Base-by-base conservation (phyloP, 2,329 filamentous ascomycete genomes). In the Fusarium floridanum region DNA sequence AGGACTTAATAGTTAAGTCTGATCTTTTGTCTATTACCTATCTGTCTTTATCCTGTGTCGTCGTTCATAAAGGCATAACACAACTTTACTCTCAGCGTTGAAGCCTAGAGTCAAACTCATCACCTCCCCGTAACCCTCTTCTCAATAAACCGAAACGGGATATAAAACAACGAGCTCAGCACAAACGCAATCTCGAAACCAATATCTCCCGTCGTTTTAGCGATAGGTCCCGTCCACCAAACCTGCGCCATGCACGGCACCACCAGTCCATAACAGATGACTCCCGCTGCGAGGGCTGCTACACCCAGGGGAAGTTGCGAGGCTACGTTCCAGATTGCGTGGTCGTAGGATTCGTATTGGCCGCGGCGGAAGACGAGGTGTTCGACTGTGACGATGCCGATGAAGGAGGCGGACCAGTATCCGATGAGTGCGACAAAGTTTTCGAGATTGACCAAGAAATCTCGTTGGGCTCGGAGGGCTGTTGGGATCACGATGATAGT, bases 121-220 rank as follows among this genome's bases (percentile, higher is more conserved):
- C 65, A 81, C 50, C 79, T 69, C 20, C 77, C 78, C 14, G 76
- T 76, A 32, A 80, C 50, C 56, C 80, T 82, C 70, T 82, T 85
- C 80, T 89, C 88, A 0, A 85, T 60, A 76, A 82, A 84, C 8
- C 88, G 81, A 14, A 89, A 78, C 4, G 87, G 86, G 2, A 88
- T 60, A 64, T 89, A 90, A 29, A 84, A 79, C 36, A 89, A 12
- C 2, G 80, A 84, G 14, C 86, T 87, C 66, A 89, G 78, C 32
- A 85, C 84, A 76, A 92, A 88, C 0, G 90, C 90, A 79, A 91
- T 82, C 83, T 93, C 91, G 67, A 93, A 92, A 0, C 91, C 91
- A 78, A 93, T 88, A 72, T 93, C 91, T 0, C 91, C 91, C 12
- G 90, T 91, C 39, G 76, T 86, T 80, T 85, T 81, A 0, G 90